Conservation (phyloP, 164 flowering plant genomes). For the Vitis rupestris region DNA sequence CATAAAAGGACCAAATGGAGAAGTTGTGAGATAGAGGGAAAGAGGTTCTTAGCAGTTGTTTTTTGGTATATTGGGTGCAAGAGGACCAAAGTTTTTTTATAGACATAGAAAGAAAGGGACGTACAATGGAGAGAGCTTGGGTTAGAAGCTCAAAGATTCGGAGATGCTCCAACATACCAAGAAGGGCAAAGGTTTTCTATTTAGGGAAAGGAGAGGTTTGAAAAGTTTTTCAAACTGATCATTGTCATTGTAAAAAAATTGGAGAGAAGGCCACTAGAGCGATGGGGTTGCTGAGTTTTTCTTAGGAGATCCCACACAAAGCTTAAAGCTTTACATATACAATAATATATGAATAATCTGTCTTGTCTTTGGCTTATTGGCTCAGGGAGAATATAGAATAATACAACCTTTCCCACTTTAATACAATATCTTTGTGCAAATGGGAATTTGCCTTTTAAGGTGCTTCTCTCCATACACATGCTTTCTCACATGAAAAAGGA, state of each 20-base stretch:
- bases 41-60: background rate
- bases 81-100: conserved; percentile 21
- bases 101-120: conserved; percentile 16
- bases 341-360: conserved; percentile 9
- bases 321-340: background rate
- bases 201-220: conserved; percentile 16
- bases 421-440: conserved; percentile 36
- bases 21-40: conserved; percentile 9
- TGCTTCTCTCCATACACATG: conserved; percentile 30
- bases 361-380: conserved; percentile 28
- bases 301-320: background rate
- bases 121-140: conserved; percentile 4
- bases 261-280: conserved; percentile 1
- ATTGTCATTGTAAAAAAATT: background rate
- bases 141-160: conserved; percentile 21
- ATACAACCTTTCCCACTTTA: conserved; percentile 15
- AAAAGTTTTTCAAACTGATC: background rate
- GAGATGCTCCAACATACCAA: conserved; percentile 4
- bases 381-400: conserved; percentile 33
- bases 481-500: conserved; percentile 10
- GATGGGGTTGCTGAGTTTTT: conserved; percentile 5
- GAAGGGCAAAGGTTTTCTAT: background rate
- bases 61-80: background rate
- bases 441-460: conserved; percentile 47
- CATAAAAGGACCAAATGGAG: conserved; percentile 16